phyloP scores from a whole-genome alignment of 2,329 filamentous ascomycete species.

The Pezizomycotina sp. region DNA sequence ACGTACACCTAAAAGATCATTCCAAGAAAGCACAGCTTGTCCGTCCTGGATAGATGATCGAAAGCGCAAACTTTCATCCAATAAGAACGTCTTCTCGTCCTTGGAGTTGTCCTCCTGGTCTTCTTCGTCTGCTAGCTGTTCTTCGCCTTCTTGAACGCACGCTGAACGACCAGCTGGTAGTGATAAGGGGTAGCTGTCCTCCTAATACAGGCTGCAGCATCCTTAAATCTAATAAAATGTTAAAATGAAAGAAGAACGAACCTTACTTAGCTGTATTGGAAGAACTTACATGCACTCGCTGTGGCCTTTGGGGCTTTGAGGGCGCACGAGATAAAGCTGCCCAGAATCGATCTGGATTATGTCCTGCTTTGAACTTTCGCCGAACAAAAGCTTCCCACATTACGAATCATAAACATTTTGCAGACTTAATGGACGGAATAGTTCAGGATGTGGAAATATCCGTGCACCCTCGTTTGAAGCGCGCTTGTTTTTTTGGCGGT shows the following conservation, averaged over 20 bases:
- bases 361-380: slow-evolving; percentile 73
- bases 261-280: not conserved
- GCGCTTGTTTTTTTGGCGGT: not conserved
- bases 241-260: not conserved
- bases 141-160: slow-evolving; percentile 94
- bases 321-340: slow-evolving; percentile 91
- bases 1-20: slow-evolving; percentile 60
- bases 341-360: slow-evolving; percentile 90
- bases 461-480: slow-evolving; percentile 30
- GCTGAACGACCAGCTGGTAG: slow-evolving; percentile 90
- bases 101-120: slow-evolving; percentile 77
- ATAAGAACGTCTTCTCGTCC: slow-evolving; percentile 91
- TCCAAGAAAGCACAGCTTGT: slow-evolving; percentile 82
- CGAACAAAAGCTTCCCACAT: slow-evolving; percentile 77
- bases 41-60: slow-evolving; percentile 67
- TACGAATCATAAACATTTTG: slow-evolving; percentile 41
- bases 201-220: slow-evolving; percentile 80
- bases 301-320: slow-evolving; percentile 88
- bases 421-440: too few species aligned
- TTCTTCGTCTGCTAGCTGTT: slow-evolving; percentile 76
- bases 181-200: slow-evolving; percentile 89
- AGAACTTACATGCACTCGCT: slow-evolving; percentile 62
- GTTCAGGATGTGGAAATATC: too few species aligned
- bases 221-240: slow-evolving; percentile 55
- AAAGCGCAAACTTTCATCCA: slow-evolving; percentile 84